Evolutionary conservation across 805 yeast species (phyloP).

Genomic region (Monosporozyma solicola): DNA sequence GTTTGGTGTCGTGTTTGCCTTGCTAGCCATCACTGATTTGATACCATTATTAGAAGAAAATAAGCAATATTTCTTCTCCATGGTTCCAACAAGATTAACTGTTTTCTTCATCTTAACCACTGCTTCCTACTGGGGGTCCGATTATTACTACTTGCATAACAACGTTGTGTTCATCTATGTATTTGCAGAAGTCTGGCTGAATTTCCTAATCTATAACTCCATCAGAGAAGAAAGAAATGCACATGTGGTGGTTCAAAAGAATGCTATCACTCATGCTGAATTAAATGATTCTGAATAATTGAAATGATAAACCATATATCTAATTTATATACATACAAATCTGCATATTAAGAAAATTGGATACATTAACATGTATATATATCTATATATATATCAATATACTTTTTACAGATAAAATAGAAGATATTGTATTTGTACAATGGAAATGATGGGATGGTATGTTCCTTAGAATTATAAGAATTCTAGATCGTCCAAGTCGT

Average conservation of each 20-base stretch:
- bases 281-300: conserved; percentile 5
- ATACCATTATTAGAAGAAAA: conserved; percentile 46
- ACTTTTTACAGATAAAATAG: not conserved
- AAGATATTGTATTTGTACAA: not conserved
- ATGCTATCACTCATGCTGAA: conserved; percentile 5
- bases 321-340: not conserved
- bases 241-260: conserved; percentile 31
- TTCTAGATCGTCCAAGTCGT: conserved; percentile 28
- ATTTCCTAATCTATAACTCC: conserved; percentile 51
- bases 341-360: not conserved
- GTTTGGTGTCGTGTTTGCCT: conserved; percentile 37
- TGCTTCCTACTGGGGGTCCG: conserved; percentile 39
- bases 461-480: conserved; percentile 11
- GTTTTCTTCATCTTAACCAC: conserved; percentile 42
- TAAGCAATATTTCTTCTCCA: conserved; percentile 43
- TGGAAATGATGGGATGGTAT: not conserved
- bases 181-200: conserved; percentile 63
- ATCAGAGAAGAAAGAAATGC: conserved; percentile 55
- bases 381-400: not conserved
- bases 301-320: not conserved
- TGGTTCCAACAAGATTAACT: conserved; percentile 50
- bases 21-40: conserved; percentile 44
- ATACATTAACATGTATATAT: not conserved
- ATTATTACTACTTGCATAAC: conserved; percentile 43
- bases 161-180: conserved; percentile 51